Evolutionary conservation across 305 asterid species (phyloP).

Genomic region (Fraxinus sp.): DNA sequence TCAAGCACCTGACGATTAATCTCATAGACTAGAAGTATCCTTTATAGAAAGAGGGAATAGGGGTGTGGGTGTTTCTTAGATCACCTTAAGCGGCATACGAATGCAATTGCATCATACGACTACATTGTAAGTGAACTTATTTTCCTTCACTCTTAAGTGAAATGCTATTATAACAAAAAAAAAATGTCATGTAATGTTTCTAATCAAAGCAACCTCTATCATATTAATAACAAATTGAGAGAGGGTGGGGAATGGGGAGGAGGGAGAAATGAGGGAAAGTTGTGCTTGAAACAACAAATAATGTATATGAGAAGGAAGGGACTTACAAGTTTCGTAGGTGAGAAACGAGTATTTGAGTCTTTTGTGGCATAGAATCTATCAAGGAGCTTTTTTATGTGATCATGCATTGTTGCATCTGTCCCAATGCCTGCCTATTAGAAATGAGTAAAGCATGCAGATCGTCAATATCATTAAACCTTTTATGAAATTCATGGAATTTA

Average conservation of each 20-base stretch:
- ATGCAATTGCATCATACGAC: background rate
- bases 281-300: constrained; percentile 12
- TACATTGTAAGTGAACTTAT: constrained; percentile 5
- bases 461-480: constrained; percentile 17
- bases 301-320: constrained; percentile 26
- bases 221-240: constrained; percentile 1
- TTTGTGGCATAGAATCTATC: constrained; percentile 93
- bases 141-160: constrained; percentile 11
- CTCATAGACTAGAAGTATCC: constrained; percentile 7
- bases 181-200: constrained; percentile 9
- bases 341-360: constrained; percentile 75
- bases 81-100: background rate
- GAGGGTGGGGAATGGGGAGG: background rate
- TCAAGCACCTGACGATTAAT: constrained; percentile 14
- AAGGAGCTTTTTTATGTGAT: constrained; percentile 94
- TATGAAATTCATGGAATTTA: constrained; percentile 12
- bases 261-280: background rate
- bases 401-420: constrained; percentile 99
- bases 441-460: constrained; percentile 18
- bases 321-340: constrained; percentile 92
- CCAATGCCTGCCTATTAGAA: constrained; percentile 82
- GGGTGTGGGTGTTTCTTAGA: background rate
- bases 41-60: background rate
- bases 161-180: constrained; percentile 12
- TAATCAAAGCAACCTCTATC: constrained; percentile 11